phyloP scores from a whole-genome alignment of 164 flowering plant species.

The Saururus chinensis region DNA sequence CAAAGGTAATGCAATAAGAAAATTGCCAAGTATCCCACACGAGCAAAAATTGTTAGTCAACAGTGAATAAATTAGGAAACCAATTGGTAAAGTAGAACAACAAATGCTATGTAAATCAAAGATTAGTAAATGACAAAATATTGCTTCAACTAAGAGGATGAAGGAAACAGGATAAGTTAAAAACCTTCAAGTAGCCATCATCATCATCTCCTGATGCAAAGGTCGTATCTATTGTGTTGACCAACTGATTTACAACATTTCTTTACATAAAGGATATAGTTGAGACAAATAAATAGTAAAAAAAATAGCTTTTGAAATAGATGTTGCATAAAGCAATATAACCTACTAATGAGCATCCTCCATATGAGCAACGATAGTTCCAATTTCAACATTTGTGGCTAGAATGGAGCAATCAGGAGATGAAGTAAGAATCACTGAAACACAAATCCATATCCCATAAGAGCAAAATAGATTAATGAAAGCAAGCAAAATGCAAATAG shows the following conservation, averaged over 20 bases:
- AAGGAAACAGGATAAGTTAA: neutral
- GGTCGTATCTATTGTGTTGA: constrained; percentile 66
- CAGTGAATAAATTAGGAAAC: too few relatives aligned
- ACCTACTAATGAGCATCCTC: constrained; percentile 73
- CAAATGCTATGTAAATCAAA: neutral
- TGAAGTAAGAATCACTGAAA: constrained; percentile 58
- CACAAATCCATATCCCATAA: constrained; percentile 4
- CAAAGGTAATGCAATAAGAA: constrained; percentile 51
- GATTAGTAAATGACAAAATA: too few relatives aligned
- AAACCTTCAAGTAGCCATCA: constrained; percentile 85
- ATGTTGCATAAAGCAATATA: neutral
- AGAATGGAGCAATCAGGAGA: constrained; percentile 75
- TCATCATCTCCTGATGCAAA: constrained; percentile 91
- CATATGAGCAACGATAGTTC: constrained; percentile 50
- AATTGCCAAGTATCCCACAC: constrained; percentile 93
- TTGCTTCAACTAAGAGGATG: neutral
- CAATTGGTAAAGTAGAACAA: neutral
- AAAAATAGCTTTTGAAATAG: neutral
- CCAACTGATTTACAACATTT: constrained; percentile 58
- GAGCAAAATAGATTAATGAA: too few relatives aligned
- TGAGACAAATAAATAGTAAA: neutral
- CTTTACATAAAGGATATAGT: constrained; percentile 19
- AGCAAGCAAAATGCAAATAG: too few relatives aligned
- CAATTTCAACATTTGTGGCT: constrained; percentile 84
- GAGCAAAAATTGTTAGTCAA: neutral